Evolutionary conservation across 495 filamentous ascomycete species (phyloP), one percentile per base, ranked within the genome.

Genomic region (Penicillium soppii): DNA sequence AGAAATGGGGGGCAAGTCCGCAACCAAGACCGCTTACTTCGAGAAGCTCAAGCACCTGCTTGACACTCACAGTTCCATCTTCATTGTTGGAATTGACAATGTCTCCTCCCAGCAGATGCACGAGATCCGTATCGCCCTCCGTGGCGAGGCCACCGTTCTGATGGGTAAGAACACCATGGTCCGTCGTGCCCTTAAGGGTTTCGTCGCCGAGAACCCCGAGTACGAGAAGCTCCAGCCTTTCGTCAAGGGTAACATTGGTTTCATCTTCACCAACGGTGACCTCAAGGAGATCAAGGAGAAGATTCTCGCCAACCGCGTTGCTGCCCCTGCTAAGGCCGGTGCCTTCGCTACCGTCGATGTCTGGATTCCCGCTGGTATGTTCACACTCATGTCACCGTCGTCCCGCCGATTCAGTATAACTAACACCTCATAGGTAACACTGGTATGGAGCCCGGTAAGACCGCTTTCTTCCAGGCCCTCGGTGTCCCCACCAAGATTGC

Each of bases 81-180:
- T 99, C 89, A 91, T 99, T 70, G 92, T 96, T 71, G 82, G 82
- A 64, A 88, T 95, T 73, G 90, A 95, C 83, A 95, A 94, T 92
- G 89, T 89, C 76, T 88, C 85, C 72, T 99, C 94, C 48, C 94
- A 99, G 86, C 94, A 99, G 85, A 99, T 99, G 94, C 94, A 99
- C 88, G 94, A 99, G 83, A 97, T 97, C 73, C 88, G 94, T 75
- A 78, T 84, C 62, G 75, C 86, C 65, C 84, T 97, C 71, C 88
- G 92, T 74, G 86, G 88, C 32, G 78, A 95, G 70, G 92, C 82
- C 75, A 86, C 96, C 61, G 91, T 97, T 57, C 82, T 97, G 74
- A 99, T 99, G 94, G 94, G 94, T 68, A 99, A 99, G 85, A 99
- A 99, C 82, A 97, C 92, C 71, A 97, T 97, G 92, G 91, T 97